A percentile compares a stretch with the other conserved stretches of the same genome.
Conservation (phyloP, 345 rosid species). For the Ceriops zippeliana region DNA sequence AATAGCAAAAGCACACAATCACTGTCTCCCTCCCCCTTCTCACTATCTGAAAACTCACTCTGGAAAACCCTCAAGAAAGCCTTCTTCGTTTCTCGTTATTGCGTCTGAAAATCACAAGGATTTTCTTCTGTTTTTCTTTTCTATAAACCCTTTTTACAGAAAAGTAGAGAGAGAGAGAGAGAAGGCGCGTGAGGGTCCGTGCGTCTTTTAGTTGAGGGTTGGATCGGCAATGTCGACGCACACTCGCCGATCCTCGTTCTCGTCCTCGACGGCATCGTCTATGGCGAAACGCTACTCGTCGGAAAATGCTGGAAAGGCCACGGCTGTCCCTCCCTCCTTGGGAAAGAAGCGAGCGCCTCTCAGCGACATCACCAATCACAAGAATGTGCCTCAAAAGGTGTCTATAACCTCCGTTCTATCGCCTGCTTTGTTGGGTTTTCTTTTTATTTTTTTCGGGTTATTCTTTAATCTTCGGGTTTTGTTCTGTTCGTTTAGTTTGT, state of each 20-base stretch:
- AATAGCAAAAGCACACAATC: slow-evolving; percentile 15
- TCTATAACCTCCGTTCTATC: slow-evolving; percentile 39
- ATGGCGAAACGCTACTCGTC: slow-evolving; percentile 43
- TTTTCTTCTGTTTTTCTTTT: too few species aligned
- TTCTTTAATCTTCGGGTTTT: neutral
- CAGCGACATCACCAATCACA: slow-evolving; percentile 64
- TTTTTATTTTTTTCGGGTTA: neutral
- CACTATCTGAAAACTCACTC: neutral
- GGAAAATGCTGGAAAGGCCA: slow-evolving; percentile 40
- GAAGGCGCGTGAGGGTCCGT: too few species aligned
- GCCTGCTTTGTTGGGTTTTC: slow-evolving; percentile 51
- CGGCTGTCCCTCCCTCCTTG: slow-evolving; percentile 35
- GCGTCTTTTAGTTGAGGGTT: neutral
- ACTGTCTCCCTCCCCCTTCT: neutral
- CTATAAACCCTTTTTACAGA: too few species aligned
- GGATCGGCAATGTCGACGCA: slow-evolving; percentile 26
- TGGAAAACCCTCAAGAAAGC: neutral
- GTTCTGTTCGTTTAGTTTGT: slow-evolving; percentile 1
- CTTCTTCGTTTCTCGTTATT: neutral
- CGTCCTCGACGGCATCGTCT: slow-evolving; percentile 49
- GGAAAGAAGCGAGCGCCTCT: slow-evolving; percentile 86
- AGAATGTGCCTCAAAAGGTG: slow-evolving; percentile 29
- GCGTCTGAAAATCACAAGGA: too few species aligned
- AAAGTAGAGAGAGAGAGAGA: neutral
- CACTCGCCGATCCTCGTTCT: slow-evolving; percentile 40